Conservation (phyloP, 1,284 basidiomycete species). For the Lignosus rhinocerotis region DNA sequence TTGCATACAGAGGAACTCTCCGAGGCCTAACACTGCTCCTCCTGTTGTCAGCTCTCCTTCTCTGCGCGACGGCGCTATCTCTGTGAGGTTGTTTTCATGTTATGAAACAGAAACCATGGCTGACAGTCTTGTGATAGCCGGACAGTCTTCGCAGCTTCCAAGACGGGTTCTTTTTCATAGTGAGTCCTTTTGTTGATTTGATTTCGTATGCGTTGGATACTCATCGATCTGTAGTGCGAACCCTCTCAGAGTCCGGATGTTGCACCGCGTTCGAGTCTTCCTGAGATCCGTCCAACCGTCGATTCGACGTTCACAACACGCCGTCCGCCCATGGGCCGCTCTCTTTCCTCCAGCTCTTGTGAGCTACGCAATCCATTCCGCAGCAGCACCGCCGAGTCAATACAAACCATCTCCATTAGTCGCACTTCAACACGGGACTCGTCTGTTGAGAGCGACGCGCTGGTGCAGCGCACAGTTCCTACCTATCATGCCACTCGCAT, state of each 20-base stretch:
- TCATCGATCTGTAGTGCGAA: background rate
- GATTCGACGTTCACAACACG: background rate
- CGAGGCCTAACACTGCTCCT: background rate
- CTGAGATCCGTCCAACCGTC: background rate
- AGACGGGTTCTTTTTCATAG: background rate
- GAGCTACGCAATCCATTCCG: slow-evolving; percentile 19
- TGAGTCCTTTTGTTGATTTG: background rate
- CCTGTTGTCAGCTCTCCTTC: background rate
- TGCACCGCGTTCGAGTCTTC: no score
- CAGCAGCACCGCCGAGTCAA: slow-evolving; percentile 10
- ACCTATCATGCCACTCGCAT: background rate
- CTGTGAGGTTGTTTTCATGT: background rate
- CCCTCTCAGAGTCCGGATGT: background rate
- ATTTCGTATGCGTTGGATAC: background rate
- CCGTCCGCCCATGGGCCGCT: slow-evolving; percentile 7
- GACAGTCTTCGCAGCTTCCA: background rate
- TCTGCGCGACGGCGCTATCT: background rate
- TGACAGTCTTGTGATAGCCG: background rate
- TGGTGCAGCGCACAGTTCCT: slow-evolving; percentile 10
- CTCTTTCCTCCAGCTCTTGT: background rate
- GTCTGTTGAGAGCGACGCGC: slow-evolving; percentile 2
- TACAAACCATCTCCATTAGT: background rate
- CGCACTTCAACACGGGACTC: slow-evolving; percentile 8
- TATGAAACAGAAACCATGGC: background rate
- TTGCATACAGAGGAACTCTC: slow-evolving; percentile 2